These are phyloP conservation scores for Candida loeiensis DNA, from an alignment of 805 yeast genomes.

Conservation along the genomic window DNA sequence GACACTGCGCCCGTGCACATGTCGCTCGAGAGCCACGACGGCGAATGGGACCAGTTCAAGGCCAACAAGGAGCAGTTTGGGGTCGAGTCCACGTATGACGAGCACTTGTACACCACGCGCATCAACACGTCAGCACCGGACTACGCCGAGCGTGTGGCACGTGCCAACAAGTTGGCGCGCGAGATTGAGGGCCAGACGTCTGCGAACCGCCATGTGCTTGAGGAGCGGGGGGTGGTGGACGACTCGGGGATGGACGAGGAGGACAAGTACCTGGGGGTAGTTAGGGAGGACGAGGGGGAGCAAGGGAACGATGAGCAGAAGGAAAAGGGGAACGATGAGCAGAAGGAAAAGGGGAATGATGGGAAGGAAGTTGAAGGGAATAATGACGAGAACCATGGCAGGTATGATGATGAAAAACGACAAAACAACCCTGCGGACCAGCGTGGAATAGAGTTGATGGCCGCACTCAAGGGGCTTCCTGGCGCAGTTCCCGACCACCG, in stretches of 20 bases:
- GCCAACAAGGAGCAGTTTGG: slow-evolving; percentile 90
- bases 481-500: slow-evolving; percentile 24
- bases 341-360: too few relatives aligned
- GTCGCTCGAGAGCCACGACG: slow-evolving; percentile 36
- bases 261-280: slow-evolving; percentile 92
- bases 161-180: slow-evolving; percentile 75
- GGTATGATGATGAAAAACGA: too few relatives aligned
- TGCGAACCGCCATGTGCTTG: slow-evolving; percentile 80
- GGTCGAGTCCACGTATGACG: slow-evolving; percentile 78
- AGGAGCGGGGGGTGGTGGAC: slow-evolving; percentile 84
- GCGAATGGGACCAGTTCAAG: slow-evolving; percentile 89
- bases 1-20: slow-evolving; percentile 35
- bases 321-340: slow-evolving; percentile 1
- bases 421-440: background rate
- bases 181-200: slow-evolving; percentile 75
- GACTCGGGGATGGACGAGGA: slow-evolving; percentile 93
- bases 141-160: slow-evolving; percentile 56
- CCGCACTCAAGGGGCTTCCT: slow-evolving; percentile 37
- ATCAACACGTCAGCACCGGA: slow-evolving; percentile 69
- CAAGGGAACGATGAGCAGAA: background rate
- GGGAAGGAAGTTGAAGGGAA: too few relatives aligned
- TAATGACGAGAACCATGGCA: too few relatives aligned
- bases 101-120: slow-evolving; percentile 80
- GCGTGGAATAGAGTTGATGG: slow-evolving; percentile 44
- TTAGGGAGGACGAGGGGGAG: slow-evolving; percentile 45